Conservation (phyloP, 192 early-diverging fungal genomes). For the Backusella westeae region DNA sequence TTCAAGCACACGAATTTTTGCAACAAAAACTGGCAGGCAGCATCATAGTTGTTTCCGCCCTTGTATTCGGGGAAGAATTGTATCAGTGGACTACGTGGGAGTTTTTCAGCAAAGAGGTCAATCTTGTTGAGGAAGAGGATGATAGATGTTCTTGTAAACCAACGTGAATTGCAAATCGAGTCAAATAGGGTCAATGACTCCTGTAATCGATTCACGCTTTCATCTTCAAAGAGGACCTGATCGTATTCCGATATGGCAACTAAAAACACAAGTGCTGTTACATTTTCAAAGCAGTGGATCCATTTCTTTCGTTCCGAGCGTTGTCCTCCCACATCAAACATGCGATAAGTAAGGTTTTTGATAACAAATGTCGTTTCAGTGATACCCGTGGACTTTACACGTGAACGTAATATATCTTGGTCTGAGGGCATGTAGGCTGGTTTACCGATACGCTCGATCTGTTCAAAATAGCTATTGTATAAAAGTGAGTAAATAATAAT, state of each 20-base stretch:
- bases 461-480: constrained; percentile 82
- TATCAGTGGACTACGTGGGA: constrained; percentile 75
- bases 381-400: constrained; percentile 97
- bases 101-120: constrained; percentile 92
- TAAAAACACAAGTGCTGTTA: constrained; percentile 93
- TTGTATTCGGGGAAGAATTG: constrained; percentile 91
- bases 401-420: constrained; percentile 95
- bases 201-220: constrained; percentile 94
- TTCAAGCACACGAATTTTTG: constrained; percentile 81
- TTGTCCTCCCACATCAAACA: constrained; percentile 99
- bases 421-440: constrained; percentile 85
- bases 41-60: constrained; percentile 71
- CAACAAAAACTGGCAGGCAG: constrained; percentile 76
- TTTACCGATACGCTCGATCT: constrained; percentile 84
- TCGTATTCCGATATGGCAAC: constrained; percentile 96
- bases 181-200: constrained; percentile 96
- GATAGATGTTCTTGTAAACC: constrained; percentile 97
- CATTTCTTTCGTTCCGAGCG: constrained; percentile 98
- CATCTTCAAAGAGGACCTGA: constrained; percentile 94
- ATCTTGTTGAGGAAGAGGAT: constrained; percentile 99
- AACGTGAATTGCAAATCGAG: constrained; percentile 95
- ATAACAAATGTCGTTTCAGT: constrained; percentile 93
- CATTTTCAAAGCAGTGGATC: constrained; percentile 99
- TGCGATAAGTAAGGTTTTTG: constrained; percentile 89
- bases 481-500: constrained; percentile 19